Conservation (phyloP, 768 basidiomycete genomes). For the Boletus vermiculosoides region DNA sequence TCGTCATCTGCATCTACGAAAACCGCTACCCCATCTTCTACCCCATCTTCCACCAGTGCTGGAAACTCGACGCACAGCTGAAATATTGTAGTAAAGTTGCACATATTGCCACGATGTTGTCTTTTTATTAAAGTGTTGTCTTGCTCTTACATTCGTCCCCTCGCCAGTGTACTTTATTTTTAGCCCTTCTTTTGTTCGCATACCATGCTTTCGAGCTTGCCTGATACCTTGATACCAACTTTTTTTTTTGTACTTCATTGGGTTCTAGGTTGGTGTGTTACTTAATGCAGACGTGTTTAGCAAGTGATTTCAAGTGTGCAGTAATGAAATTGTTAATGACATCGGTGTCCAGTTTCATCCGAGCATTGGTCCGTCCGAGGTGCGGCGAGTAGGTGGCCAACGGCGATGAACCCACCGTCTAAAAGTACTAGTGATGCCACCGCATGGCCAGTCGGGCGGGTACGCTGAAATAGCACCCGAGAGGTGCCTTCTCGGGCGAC, state of each 20-base stretch:
- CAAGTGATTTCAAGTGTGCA: not conserved
- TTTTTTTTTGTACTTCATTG: slow-evolving; percentile 1
- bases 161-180: not conserved
- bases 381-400: not conserved
- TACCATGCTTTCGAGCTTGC: not conserved
- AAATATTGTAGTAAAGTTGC: not conserved
- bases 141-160: not conserved
- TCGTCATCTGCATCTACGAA: not conserved
- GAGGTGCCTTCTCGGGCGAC: not conserved
- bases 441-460: not conserved
- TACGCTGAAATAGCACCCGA: slow-evolving; percentile 2
- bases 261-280: not conserved
- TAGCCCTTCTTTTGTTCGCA: not conserved
- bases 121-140: not conserved
- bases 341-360: not conserved
- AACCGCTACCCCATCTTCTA: not conserved
- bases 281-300: not conserved
- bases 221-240: slow-evolving; percentile 4
- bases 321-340: not conserved
- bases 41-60: not conserved
- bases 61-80: slow-evolving; percentile 9
- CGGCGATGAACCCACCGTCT: no score
- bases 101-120: not conserved
- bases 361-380: not conserved
- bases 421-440: not conserved